Conservation (phyloP, 352 stramenopile species). For the Phytopythium cucurbitacearum region DNA sequence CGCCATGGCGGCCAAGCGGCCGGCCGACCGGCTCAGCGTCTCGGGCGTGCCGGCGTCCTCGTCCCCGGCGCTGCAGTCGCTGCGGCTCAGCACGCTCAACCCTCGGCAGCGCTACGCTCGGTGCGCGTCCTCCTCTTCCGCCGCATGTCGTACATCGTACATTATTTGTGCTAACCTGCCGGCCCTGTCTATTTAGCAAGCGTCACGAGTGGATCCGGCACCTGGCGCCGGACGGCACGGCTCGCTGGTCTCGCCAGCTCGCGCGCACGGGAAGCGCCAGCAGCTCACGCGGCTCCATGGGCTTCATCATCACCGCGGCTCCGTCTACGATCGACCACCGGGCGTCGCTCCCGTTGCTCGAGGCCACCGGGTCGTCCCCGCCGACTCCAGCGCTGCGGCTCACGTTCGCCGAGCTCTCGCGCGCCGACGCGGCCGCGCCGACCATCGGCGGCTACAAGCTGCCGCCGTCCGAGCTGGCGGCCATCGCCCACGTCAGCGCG, state of each 20-base stretch:
- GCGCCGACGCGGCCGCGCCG: conserved; percentile 52
- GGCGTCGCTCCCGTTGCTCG: not conserved
- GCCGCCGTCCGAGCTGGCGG: conserved; percentile 42
- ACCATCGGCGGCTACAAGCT: conserved; percentile 66
- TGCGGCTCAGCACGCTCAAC: conserved; percentile 63
- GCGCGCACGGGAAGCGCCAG: conserved; percentile 24
- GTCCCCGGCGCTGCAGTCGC: conserved; percentile 20
- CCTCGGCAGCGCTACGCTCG: conserved; percentile 69
- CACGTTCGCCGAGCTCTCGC: conserved; percentile 62
- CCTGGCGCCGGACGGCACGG: conserved; percentile 55
- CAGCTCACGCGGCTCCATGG: conserved; percentile 39
- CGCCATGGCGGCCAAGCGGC: conserved; percentile 13
- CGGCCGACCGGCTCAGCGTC: conserved; percentile 7
- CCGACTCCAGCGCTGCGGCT: conserved; percentile 27
- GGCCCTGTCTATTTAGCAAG: conserved; percentile 15
- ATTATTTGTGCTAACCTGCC: not conserved
- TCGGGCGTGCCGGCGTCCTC: conserved; percentile 13
- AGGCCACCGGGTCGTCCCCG: not conserved
- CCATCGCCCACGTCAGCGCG: conserved; percentile 61
- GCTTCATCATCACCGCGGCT: conserved; percentile 39
- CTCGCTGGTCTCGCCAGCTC: conserved; percentile 67
- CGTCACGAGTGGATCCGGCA: conserved; percentile 79
- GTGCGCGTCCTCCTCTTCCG: not conserved
- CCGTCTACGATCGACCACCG: not conserved
- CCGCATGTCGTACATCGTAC: not conserved